phyloP scores from a whole-genome alignment of 1,284 basidiomycete genomes.

The Boletus smithii region DNA sequence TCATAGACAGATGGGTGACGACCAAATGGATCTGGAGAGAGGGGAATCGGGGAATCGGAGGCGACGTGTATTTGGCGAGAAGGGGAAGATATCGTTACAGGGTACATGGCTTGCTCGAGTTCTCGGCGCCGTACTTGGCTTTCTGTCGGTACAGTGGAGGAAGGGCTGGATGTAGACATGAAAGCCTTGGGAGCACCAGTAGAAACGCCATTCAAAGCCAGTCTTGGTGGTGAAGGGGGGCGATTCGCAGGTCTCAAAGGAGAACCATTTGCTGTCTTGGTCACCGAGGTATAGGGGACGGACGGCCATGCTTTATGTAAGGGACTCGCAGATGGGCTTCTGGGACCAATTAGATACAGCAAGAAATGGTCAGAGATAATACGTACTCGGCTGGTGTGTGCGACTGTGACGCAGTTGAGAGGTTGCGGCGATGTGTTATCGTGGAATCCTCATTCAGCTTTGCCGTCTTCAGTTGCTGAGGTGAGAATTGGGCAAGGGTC shows the following conservation, averaged over 20 bases:
- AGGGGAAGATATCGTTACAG: conserved; percentile 35
- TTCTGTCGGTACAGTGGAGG: conserved; percentile 43
- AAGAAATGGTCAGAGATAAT: conserved; percentile 5
- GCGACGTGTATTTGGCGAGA: conserved; percentile 19
- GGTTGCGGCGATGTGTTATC: conserved; percentile 16
- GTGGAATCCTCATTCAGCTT: conserved; percentile 41
- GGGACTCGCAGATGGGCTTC: conserved; percentile 10
- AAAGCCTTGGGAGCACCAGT: conserved; percentile 54
- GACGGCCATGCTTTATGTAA: conserved; percentile 45
- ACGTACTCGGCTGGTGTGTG: conserved; percentile 22
- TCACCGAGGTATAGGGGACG: conserved; percentile 38
- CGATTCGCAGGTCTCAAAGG: conserved; percentile 18
- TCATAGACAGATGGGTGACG: conserved; percentile 57
- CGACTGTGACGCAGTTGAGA: conserved; percentile 27
- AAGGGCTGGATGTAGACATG: conserved; percentile 29
- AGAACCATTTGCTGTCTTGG: conserved; percentile 11
- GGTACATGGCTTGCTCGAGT: conserved; percentile 47
- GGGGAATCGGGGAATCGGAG: conserved; percentile 56
- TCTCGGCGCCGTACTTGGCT: conserved; percentile 52
- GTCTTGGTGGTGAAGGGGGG: conserved; percentile 50
- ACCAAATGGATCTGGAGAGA: conserved; percentile 77
- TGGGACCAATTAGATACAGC: conserved; percentile 12
- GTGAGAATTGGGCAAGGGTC: conserved; percentile 70
- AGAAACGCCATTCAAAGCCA: conserved; percentile 67
- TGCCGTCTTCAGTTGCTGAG: conserved; percentile 51